Evolutionary conservation across 2,329 filamentous ascomycete species (phyloP).

Genomic region (Trichophyton mentagrophytes): DNA sequence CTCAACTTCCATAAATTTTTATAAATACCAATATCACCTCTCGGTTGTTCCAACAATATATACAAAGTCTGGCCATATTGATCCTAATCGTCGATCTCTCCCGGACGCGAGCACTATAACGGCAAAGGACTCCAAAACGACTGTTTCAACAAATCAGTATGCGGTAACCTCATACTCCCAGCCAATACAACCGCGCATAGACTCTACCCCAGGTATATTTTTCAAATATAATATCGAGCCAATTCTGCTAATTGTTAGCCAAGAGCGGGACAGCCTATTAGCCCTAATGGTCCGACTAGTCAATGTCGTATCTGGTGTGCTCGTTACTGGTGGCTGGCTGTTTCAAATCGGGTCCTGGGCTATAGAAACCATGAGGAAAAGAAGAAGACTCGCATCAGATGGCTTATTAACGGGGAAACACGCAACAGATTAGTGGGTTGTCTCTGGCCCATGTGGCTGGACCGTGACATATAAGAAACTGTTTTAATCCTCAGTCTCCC

Average conservation of each 20-base stretch:
- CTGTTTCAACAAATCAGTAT: slow-evolving; percentile 91
- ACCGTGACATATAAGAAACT: neutral
- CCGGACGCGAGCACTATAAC: slow-evolving; percentile 25
- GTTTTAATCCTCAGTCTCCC: neutral
- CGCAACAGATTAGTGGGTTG: slow-evolving; percentile 19
- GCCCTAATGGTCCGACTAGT: slow-evolving; percentile 68
- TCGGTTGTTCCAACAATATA: slow-evolving; percentile 92
- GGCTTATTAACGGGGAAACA: slow-evolving; percentile 38
- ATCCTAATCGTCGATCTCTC: slow-evolving; percentile 30
- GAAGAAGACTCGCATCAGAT: slow-evolving; percentile 29
- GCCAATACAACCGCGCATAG: slow-evolving; percentile 50
- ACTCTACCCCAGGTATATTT: slow-evolving; percentile 72
- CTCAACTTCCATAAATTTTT: slow-evolving; percentile 61
- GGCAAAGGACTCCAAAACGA: slow-evolving; percentile 35
- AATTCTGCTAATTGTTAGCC: slow-evolving; percentile 72
- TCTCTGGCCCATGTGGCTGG: neutral
- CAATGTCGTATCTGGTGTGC: slow-evolving; percentile 78
- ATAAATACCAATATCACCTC: slow-evolving; percentile 97
- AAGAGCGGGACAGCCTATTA: slow-evolving; percentile 64
- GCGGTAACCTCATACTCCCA: slow-evolving; percentile 80
- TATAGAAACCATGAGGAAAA: slow-evolving; percentile 36
- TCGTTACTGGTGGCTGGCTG: slow-evolving; percentile 89
- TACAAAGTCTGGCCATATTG: slow-evolving; percentile 40
- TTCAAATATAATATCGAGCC: slow-evolving; percentile 99
- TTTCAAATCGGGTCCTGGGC: slow-evolving; percentile 75